Conservation (phyloP, 768 basidiomycete genomes). For the Leccinum ochraceum region DNA sequence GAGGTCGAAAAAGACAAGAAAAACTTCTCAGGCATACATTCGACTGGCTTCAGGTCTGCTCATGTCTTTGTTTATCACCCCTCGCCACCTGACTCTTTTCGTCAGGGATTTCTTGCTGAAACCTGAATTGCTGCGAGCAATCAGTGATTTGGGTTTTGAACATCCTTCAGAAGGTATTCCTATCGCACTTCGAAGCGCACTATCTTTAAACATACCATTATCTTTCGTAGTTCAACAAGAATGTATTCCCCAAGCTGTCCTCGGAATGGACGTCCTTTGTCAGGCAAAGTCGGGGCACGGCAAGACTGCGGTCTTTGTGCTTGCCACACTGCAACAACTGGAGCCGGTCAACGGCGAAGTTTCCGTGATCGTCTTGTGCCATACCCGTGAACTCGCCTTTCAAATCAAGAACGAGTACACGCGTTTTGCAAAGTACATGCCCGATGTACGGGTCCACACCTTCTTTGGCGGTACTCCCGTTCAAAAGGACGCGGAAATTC, state of each 20-base stretch:
- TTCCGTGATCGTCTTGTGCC: constrained; percentile 95
- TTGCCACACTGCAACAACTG: constrained; percentile 96
- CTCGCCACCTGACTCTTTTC: constrained; percentile 11
- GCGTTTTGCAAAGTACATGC: constrained; percentile 99
- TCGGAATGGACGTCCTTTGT: constrained; percentile 99
- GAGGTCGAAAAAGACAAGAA: constrained; percentile 84
- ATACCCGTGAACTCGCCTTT: constrained; percentile 98
- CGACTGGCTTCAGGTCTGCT: constrained; percentile 95
- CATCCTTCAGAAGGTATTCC: constrained; percentile 95
- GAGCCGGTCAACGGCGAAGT: constrained; percentile 99
- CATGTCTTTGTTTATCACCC: constrained; percentile 7
- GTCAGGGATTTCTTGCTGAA: constrained; percentile 95
- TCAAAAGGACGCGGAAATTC: constrained; percentile 87
- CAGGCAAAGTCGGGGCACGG: constrained; percentile 99
- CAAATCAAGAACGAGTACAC: constrained; percentile 99
- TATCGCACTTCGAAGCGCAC: background rate
- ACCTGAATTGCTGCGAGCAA: constrained; percentile 94
- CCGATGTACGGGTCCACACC: constrained; percentile 94
- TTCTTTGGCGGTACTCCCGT: constrained; percentile 98
- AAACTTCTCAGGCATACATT: constrained; percentile 99
- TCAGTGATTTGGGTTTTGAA: constrained; percentile 99
- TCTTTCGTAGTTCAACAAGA: constrained; percentile 88
- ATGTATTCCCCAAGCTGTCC: constrained; percentile 98
- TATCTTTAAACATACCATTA: constrained; percentile 1
- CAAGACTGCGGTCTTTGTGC: constrained; percentile 98